Evolutionary conservation across 225 moss, liverwort and hornwort genomes (phyloP).

Genomic region (Straminergon stramineum): DNA sequence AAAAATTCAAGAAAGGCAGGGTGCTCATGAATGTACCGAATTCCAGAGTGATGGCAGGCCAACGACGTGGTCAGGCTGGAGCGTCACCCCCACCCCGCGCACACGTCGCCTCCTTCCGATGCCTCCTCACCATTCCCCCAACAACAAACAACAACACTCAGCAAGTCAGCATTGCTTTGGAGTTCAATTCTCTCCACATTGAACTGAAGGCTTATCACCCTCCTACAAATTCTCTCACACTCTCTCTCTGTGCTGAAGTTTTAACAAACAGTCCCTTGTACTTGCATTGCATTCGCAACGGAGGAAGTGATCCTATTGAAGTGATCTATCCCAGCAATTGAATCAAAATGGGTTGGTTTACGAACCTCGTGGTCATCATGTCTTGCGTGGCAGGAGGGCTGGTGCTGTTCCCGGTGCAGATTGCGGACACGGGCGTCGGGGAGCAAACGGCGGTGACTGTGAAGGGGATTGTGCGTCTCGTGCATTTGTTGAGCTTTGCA

Average conservation of each 20-base stretch:
- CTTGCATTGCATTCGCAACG: neutral
- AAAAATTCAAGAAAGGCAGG: neutral
- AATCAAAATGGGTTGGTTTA: slow-evolving; percentile 31
- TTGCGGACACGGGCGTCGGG: neutral
- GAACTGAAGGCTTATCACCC: neutral
- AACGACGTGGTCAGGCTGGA: neutral
- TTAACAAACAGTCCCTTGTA: neutral
- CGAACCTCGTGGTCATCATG: slow-evolving; percentile 43
- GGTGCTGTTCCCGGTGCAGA: slow-evolving; percentile 53
- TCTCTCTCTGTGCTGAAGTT: neutral
- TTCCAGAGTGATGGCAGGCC: neutral
- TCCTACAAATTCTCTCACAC: neutral
- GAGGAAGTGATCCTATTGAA: neutral
- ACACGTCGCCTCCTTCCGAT: neutral
- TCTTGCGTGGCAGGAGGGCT: slow-evolving; percentile 47
- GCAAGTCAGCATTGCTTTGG: neutral
- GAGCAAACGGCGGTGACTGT: slow-evolving; percentile 19
- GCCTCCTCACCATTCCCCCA: neutral
- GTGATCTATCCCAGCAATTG: neutral
- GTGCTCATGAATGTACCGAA: too few relatives aligned
- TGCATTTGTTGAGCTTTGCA: slow-evolving; percentile 59
- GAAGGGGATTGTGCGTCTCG: slow-evolving; percentile 29
- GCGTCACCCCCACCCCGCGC: neutral
- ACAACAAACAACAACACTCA: neutral
- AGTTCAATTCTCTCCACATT: neutral